Evolutionary conservation across 2,329 filamentous ascomycete genomes (phyloP), one percentile per base, ranked within the genome.

Genomic region (Fusarium bulbicola): DNA sequence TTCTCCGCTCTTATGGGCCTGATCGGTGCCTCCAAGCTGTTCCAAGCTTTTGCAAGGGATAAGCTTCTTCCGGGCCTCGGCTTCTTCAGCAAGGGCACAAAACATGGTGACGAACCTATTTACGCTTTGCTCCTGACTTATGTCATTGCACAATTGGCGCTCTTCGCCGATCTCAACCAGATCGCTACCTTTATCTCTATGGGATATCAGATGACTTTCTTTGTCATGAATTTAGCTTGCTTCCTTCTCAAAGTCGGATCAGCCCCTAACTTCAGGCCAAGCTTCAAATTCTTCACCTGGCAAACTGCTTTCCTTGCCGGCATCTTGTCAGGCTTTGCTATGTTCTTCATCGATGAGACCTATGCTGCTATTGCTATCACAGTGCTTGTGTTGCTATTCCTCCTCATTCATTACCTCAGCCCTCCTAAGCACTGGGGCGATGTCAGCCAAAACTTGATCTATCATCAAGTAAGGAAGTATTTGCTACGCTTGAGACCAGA

Each of bases 171-270:
- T 77, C 89, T 97, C 74, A 96, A 97, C 79, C 92, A 94, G 78
- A 97, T 97, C 76, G 94, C 94, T 11, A 95, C 93, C 0, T 91
- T 97, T 64, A 94, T 97, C 50, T 95, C 94, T 5, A 97, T 97
- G 93, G 93, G 93, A 21, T 97, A 96, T 79, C 89, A 96, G 86
- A 95, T 97, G 92, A 97, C 94, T 0, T 97, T 97, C 78, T 89
- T 97, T 57, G 93, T 95, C 45, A 96, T 93, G 82, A 97, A 97
- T 73, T 82, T 97, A 14, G 94, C 94, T 12, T 97, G 94, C 75
- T 97, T 97, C 76, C 84, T 97, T 4, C 86, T 97, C 62, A 95
- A 95, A 80, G 92, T 97, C 63, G 92, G 93, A 3, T 95, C 94
- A 2, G 94, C 94, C 1, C 94, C 94, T 8, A 97, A 97, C 79